A percentile compares a stretch with the other conserved stretches of the same genome.
phyloP scores from a whole-genome alignment of 1,284 basidiomycete genomes.

The Golubevia pallescens region DNA sequence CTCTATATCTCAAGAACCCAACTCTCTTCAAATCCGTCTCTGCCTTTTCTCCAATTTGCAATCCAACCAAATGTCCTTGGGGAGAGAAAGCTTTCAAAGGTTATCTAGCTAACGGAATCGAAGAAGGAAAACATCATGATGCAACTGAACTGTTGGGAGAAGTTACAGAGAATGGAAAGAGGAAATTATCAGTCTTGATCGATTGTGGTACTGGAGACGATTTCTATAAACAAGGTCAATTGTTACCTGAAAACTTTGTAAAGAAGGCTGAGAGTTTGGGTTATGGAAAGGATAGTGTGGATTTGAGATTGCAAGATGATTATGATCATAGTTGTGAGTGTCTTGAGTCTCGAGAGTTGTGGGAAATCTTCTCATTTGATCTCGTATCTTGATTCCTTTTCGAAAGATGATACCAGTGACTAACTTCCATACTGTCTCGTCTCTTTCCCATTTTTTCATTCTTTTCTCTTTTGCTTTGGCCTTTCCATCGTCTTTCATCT shows the following conservation, averaged over 20 bases:
- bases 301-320: constrained; percentile 80
- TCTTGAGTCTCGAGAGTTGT: constrained; percentile 70
- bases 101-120: constrained; percentile 76
- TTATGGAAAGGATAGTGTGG: constrained; percentile 77
- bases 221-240: constrained; percentile 82
- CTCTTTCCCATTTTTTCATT: not conserved
- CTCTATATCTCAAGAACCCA: constrained; percentile 80
- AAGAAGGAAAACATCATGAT: constrained; percentile 82
- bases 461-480: not conserved
- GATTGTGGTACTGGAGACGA: constrained; percentile 76
- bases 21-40: constrained; percentile 81
- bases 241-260: constrained; percentile 86
- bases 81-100: constrained; percentile 88
- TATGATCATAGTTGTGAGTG: constrained; percentile 77
- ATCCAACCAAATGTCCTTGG: constrained; percentile 87
- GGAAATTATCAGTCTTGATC: constrained; percentile 52
- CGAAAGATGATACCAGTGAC: constrained; percentile 5
- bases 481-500: not conserved
- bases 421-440: not conserved
- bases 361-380: not conserved
- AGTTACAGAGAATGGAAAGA: constrained; percentile 66
- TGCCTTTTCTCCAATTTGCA: constrained; percentile 89
- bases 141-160: constrained; percentile 81
- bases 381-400: not conserved
- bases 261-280: constrained; percentile 77